Evolutionary conservation across 495 filamentous ascomycete species (phyloP).

Genomic region (Trichoderma gamsii): DNA sequence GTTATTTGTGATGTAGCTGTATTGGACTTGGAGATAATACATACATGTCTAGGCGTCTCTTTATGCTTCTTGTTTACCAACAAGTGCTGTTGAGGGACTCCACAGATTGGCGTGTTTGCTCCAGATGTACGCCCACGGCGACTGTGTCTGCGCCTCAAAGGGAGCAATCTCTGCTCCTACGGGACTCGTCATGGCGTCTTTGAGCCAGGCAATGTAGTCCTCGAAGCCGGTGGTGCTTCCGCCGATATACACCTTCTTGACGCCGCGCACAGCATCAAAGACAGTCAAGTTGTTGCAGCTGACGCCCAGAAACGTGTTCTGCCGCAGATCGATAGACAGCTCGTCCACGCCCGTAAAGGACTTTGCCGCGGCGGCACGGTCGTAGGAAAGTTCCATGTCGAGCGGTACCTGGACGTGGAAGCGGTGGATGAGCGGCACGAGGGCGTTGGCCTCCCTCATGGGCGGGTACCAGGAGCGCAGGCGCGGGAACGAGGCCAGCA

Average conservation of each 20-base stretch:
- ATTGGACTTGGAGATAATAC: background rate
- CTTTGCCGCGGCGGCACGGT: slow-evolving; percentile 21
- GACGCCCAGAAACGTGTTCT: slow-evolving; percentile 37
- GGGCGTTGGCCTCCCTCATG: slow-evolving; percentile 22
- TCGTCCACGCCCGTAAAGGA: slow-evolving; percentile 40
- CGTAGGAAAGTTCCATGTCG: slow-evolving; percentile 37
- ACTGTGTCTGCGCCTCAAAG: slow-evolving; percentile 13
- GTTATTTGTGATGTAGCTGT: background rate
- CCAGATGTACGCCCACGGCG: background rate
- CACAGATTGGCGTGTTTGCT: background rate
- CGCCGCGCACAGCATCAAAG: slow-evolving; percentile 48
- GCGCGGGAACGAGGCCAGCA: slow-evolving; percentile 40
- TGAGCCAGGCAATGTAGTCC: slow-evolving; percentile 42
- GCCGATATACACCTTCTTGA: slow-evolving; percentile 34
- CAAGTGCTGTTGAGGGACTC: background rate
- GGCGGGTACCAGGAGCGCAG: slow-evolving; percentile 30
- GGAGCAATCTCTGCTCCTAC: slow-evolving; percentile 22
- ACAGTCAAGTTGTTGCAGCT: slow-evolving; percentile 35
- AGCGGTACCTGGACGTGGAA: slow-evolving; percentile 42
- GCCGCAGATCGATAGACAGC: slow-evolving; percentile 42
- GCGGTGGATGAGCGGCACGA: slow-evolving; percentile 32
- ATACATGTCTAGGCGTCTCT: background rate
- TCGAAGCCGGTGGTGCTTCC: slow-evolving; percentile 38
- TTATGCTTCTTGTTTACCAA: background rate
- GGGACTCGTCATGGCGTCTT: slow-evolving; percentile 35